A percentile compares a stretch with the other conserved stretches of the same genome.
Conservation (phyloP, 2,329 filamentous ascomycete genomes). For the Fusarium fujikuroi region DNA sequence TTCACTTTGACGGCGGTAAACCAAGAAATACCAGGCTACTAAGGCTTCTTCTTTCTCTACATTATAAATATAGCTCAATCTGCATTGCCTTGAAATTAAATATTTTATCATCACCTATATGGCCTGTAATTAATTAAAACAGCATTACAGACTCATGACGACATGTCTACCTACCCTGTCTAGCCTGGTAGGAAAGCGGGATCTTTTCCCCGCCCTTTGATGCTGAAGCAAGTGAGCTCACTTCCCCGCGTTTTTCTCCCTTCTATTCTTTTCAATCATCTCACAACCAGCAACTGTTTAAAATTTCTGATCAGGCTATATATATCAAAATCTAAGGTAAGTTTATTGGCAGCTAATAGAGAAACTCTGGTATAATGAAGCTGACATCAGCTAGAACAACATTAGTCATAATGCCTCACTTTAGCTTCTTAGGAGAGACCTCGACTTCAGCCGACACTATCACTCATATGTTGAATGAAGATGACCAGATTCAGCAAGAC, state of each 20-base stretch:
- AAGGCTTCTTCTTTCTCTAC: no score
- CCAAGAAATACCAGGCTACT: no score
- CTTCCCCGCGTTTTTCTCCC: background rate
- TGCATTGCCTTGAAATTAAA: no score
- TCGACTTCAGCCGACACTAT: background rate
- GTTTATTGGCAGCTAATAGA: rapidly evolving
- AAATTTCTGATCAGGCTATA: rapidly evolving
- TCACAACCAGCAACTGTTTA: rapidly evolving
- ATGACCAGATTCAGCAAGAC: background rate
- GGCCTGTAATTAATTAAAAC: no score
- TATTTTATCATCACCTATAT: no score
- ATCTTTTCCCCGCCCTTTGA: rapidly evolving
- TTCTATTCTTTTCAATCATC: no score
- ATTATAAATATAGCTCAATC: no score
- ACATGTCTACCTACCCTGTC: background rate
- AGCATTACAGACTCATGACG: background rate
- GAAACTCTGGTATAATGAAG: rapidly evolving
- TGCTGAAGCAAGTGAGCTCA: rapidly evolving
- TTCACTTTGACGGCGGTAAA: no score
- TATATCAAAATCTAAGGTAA: rapidly evolving
- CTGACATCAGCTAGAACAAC: rapidly evolving
- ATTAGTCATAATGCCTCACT: background rate
- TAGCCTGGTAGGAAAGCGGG: background rate
- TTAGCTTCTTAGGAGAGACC: background rate
- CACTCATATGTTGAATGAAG: background rate